Conservation (phyloP, 1,284 basidiomycete genomes). For the Rhizoctonia solani region DNA sequence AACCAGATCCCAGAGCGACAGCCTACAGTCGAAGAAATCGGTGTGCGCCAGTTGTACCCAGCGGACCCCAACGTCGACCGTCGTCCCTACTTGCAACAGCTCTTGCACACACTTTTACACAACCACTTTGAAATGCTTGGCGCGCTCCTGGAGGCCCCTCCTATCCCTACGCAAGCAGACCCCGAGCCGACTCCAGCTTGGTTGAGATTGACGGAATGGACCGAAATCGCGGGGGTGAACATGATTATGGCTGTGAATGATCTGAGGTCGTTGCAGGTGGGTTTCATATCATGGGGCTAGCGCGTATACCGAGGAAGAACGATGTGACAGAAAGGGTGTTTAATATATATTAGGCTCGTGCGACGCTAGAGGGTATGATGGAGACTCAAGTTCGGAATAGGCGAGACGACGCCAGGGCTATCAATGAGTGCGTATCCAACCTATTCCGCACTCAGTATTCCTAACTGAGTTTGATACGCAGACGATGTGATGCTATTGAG, state of each 20-base stretch:
- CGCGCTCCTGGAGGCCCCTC: slow-evolving; percentile 42
- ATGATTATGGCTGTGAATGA: slow-evolving; percentile 46
- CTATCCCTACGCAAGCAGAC: slow-evolving; percentile 34
- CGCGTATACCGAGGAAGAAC: background rate
- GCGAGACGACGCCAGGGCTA: slow-evolving; percentile 32
- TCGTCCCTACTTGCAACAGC: slow-evolving; percentile 39
- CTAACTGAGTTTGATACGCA: slow-evolving; percentile 1
- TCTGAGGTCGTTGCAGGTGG: slow-evolving; percentile 44
- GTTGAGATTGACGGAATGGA: slow-evolving; percentile 41
- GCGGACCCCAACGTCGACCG: slow-evolving; percentile 25
- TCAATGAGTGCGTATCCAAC: slow-evolving; percentile 37
- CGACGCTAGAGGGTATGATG: slow-evolving; percentile 44
- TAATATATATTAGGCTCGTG: slow-evolving; percentile 41
- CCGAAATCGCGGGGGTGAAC: slow-evolving; percentile 42
- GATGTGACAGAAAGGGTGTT: background rate
- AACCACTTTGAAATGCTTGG: slow-evolving; percentile 43
- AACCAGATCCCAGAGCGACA: slow-evolving; percentile 41
- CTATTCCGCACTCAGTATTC: background rate
- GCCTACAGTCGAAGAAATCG: slow-evolving; percentile 42
- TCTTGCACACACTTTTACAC: slow-evolving; percentile 43
- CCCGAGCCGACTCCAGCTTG: slow-evolving; percentile 26
- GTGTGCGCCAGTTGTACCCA: slow-evolving; percentile 41
- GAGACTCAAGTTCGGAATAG: slow-evolving; percentile 42
- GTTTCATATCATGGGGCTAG: background rate
- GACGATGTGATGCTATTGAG: slow-evolving; percentile 38